Evolutionary conservation across 495 filamentous ascomycete species (phyloP).

Genomic region (Podospora appendiculata): DNA sequence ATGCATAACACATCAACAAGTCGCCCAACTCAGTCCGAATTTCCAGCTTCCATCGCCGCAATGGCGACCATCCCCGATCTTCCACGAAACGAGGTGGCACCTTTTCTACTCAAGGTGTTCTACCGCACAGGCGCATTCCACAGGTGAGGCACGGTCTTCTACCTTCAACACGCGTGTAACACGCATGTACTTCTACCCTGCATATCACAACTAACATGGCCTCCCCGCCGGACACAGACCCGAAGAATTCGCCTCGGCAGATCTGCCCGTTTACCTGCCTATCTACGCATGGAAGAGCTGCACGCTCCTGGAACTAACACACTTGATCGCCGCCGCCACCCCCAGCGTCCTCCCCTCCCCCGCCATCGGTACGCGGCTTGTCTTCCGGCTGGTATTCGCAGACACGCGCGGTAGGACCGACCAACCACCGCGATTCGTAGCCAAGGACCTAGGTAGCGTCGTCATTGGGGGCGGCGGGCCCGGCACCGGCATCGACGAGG

Average conservation of each 20-base stretch:
- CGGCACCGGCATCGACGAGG: slow-evolving; percentile 30
- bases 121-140: slow-evolving; percentile 69
- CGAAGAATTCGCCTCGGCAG: slow-evolving; percentile 52
- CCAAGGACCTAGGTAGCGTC: slow-evolving; percentile 75
- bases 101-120: slow-evolving; percentile 88
- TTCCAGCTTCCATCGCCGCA: no score
- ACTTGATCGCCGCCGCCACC: slow-evolving; percentile 43
- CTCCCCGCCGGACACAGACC: slow-evolving; percentile 39
- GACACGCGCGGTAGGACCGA: slow-evolving; percentile 55
- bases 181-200: no score
- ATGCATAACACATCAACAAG: background rate
- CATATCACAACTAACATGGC: no score
- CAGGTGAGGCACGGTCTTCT: slow-evolving; percentile 37
- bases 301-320: slow-evolving; percentile 72
- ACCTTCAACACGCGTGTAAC: no score
- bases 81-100: slow-evolving; percentile 29
- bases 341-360: slow-evolving; percentile 58
- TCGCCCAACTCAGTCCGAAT: background rate
- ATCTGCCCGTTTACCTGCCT: slow-evolving; percentile 61
- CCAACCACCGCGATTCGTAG: slow-evolving; percentile 53
- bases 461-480: slow-evolving; percentile 58
- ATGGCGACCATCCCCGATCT: background rate
- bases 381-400: slow-evolving; percentile 80
- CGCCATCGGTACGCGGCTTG: slow-evolving; percentile 70
- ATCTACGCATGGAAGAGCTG: slow-evolving; percentile 87